A percentile compares a stretch with the other conserved stretches of the same genome.
Evolutionary conservation across 768 basidiomycete genomes (phyloP).

Genomic region (Termitomyces sp.): DNA sequence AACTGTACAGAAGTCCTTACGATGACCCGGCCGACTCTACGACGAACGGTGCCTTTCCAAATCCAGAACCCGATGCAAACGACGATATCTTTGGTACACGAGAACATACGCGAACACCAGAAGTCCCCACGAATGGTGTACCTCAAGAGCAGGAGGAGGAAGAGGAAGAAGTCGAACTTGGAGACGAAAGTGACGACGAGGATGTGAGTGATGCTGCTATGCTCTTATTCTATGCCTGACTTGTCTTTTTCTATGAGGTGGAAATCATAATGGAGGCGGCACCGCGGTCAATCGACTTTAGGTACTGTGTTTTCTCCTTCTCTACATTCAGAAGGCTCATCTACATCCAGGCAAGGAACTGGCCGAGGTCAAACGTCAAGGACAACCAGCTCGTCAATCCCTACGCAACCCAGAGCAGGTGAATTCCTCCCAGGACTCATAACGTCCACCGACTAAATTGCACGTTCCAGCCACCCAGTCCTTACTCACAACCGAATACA

Average conservation of each 20-base stretch:
- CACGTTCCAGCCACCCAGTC: conserved; percentile 37
- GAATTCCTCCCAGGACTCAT: background rate
- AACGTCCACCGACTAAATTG: background rate
- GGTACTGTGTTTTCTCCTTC: conserved; percentile 34
- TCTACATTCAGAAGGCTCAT: background rate
- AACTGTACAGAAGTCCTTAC: conserved; percentile 24
- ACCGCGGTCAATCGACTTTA: conserved; percentile 67
- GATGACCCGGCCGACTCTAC: conserved; percentile 37
- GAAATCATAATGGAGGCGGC: conserved; percentile 89
- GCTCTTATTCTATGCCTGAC: background rate
- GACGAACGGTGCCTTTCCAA: conserved; percentile 43
- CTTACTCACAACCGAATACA: conserved; percentile 79
- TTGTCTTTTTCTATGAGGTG: conserved; percentile 51
- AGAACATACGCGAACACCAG: conserved; percentile 10
- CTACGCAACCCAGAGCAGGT: conserved; percentile 32
- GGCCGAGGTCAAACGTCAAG: conserved; percentile 27
- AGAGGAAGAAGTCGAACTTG: conserved; percentile 31
- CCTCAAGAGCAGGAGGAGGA: conserved; percentile 12
- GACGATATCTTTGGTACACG: conserved; percentile 22
- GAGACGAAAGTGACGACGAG: conserved; percentile 49
- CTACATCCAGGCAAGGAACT: conserved; percentile 28
- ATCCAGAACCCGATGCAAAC: conserved; percentile 40
- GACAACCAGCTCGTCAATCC: conserved; percentile 22
- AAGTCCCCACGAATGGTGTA: conserved; percentile 29
- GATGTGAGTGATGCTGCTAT: conserved; percentile 22